A percentile compares a stretch with the other conserved stretches of the same genome.
Conservation (phyloP, 139 green algal species). For the Haematococcus lacustris region DNA sequence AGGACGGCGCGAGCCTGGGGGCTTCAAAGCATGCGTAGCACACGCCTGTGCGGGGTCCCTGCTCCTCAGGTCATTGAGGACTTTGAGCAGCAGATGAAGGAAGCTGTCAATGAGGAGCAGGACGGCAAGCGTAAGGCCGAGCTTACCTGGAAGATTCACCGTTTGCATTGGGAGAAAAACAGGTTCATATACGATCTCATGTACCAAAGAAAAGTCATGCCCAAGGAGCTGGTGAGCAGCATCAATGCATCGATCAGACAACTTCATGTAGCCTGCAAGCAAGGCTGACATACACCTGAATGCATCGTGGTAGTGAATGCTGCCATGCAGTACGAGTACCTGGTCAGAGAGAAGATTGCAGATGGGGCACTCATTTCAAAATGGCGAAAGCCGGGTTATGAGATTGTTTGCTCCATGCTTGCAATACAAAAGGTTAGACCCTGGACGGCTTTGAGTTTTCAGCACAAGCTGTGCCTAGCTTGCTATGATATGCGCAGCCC, state of each 20-base stretch:
- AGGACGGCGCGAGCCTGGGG: no score
- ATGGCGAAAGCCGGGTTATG: conserved; percentile 92
- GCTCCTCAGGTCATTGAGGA: conserved; percentile 85
- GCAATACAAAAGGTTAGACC: conserved; percentile 75
- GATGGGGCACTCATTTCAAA: conserved; percentile 87
- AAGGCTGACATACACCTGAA: no score
- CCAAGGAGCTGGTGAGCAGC: conserved; percentile 59
- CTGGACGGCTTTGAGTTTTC: no score
- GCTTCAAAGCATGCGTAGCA: no score
- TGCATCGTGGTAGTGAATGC: no score
- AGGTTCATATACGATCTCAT: conserved; percentile 94
- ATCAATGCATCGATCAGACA: no score
- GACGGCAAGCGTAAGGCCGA: conserved; percentile 83
- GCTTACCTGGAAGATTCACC: conserved; percentile 79
- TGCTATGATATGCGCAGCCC: no score
- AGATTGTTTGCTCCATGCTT: conserved; percentile 92
- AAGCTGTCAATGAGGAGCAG: conserved; percentile 91
- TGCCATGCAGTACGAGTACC: conserved; percentile 74
- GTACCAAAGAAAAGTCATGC: conserved; percentile 90
- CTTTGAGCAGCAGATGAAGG: conserved; percentile 87
- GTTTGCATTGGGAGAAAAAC: conserved; percentile 95
- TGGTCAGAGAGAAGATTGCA: conserved; percentile 85
- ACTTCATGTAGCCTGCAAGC: no score
- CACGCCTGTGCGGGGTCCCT: no score
- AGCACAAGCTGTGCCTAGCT: no score